These are phyloP conservation scores for Xylaria flabelliformis DNA, from an alignment of 495 filamentous ascomycete species.

Conservation along the genomic window DNA sequence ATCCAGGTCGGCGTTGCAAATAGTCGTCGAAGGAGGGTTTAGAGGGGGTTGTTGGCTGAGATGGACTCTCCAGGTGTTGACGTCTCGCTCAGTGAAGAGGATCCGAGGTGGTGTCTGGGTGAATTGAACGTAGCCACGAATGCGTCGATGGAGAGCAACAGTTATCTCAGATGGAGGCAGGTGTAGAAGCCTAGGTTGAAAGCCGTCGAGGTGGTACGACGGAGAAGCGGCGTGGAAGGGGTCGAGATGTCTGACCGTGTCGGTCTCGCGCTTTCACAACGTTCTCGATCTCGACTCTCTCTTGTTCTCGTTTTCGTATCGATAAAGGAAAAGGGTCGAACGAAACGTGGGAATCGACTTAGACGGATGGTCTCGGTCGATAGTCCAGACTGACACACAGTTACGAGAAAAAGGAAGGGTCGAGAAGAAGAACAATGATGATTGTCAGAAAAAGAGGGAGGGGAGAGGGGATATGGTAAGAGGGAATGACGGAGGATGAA, in stretches of 20 bases:
- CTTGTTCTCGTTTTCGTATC: constrained; percentile 18
- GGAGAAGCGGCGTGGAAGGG: background rate
- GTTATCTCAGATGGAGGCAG: constrained; percentile 16
- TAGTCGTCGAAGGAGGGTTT: background rate
- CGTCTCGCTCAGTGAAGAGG: constrained; percentile 33
- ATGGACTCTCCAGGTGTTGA: constrained; percentile 27
- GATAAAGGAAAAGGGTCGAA: constrained; percentile 28
- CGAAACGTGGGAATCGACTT: constrained; percentile 30
- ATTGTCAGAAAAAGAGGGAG: constrained; percentile 29
- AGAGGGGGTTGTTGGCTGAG: constrained; percentile 8
- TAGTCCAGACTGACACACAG: constrained; percentile 35
- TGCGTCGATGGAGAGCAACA: constrained; percentile 26
- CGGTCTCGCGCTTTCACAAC: background rate
- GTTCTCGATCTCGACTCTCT: background rate
- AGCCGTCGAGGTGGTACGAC: background rate
- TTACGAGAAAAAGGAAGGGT: constrained; percentile 34
- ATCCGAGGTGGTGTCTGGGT: constrained; percentile 26
- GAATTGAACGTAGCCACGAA: constrained; percentile 26
- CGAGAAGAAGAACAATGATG: constrained; percentile 25
- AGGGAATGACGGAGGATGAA: constrained; percentile 33
- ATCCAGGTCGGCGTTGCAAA: background rate
- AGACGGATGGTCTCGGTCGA: constrained; percentile 27
- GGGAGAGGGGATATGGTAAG: constrained; percentile 36
- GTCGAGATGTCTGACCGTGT: background rate
- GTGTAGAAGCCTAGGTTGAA: background rate